Percentiles rank a stretch among this genome's conserved stretches.
Evolutionary conservation across 2,329 filamentous ascomycete genomes (phyloP).

Genomic region (Lachnum nothofagi): DNA sequence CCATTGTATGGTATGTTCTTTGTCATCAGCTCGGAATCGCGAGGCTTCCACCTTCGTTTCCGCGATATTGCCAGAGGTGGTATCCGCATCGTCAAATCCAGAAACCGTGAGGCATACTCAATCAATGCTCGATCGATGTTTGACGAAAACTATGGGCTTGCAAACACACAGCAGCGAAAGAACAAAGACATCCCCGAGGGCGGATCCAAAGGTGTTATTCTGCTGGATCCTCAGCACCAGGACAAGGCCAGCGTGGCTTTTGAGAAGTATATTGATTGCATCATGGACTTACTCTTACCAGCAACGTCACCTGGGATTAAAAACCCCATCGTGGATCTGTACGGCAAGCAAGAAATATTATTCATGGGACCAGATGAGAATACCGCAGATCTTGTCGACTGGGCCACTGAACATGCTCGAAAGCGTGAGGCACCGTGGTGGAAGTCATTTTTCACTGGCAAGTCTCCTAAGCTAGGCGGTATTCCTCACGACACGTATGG

Average conservation of each 20-base stretch:
- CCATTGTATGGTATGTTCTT: conserved; percentile 97
- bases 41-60: conserved; percentile 96
- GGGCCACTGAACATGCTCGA: conserved; percentile 95
- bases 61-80: conserved; percentile 93
- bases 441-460: conserved; percentile 99
- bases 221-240: conserved; percentile 89
- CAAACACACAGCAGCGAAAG: conserved; percentile 98
- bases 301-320: conserved; percentile 94
- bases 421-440: conserved; percentile 89
- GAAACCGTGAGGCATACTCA: conserved; percentile 89
- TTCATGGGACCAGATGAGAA: conserved; percentile 99
- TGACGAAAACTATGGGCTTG: conserved; percentile 97
- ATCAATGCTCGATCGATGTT: conserved; percentile 97
- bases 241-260: conserved; percentile 89
- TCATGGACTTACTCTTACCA: conserved; percentile 86
- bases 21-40: conserved; percentile 92
- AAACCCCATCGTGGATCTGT: conserved; percentile 92
- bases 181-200: conserved; percentile 99
- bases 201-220: conserved; percentile 94
- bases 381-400: conserved; percentile 92
- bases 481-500: conserved; percentile 95
- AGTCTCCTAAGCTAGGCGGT: conserved; percentile 90
- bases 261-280: conserved; percentile 99
- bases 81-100: conserved; percentile 97
- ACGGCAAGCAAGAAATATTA: conserved; percentile 91